Base-by-base conservation (phyloP, 306 rosid genomes). In the Quercus parvula region DNA sequence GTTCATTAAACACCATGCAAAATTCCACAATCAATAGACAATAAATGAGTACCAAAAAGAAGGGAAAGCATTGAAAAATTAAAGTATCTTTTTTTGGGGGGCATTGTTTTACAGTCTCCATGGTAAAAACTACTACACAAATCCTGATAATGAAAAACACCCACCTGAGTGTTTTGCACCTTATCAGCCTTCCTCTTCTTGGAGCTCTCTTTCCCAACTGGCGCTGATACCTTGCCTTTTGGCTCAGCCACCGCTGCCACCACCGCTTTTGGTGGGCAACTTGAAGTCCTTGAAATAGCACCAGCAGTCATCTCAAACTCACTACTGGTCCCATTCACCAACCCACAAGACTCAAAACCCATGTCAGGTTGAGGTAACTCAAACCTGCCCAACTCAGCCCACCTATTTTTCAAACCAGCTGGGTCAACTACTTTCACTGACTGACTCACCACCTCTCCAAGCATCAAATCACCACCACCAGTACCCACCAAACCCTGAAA, bases 161-260 rank as follows among this genome's bases (percentile, higher is more conserved):
- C 25, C 56, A 89, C 91, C 95, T 89, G 90, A 18, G 77, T 64
- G 74, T 66, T 90, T 18, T 69, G 87, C 46, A 51, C 2, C 80
- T 75, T 89, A 15, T 90, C 90, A 61, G 91, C 71, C 82, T 87
- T 93, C 76, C 97, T 88, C 82, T 91, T 94, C 82, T 86, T 93
- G 79, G 76, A 81, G 77, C 75, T 82, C 66, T 89, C 94, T 35
- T 81, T 81, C 24, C 86, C 91, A 24, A 70, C 33, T 49, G 61
- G 54, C 49, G 6, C 73, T 54, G 85, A 46, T 58, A 62, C 79
- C 27, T 70, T 62, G 76, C 62, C 74, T 66, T 84, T 86, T 6
- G 31, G 61, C 12, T 75, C 85, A 1, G 70, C 18, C 22, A 17
- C 70, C 25, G 5, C 64, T 22, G 41, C 81, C 12, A n/a, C 15